Percentiles rank a stretch among this genome's conserved stretches.
These are phyloP conservation scores for Corniculantispora saksenae DNA, from an alignment of 2,329 filamentous ascomycete species.

Conservation along the genomic window DNA sequence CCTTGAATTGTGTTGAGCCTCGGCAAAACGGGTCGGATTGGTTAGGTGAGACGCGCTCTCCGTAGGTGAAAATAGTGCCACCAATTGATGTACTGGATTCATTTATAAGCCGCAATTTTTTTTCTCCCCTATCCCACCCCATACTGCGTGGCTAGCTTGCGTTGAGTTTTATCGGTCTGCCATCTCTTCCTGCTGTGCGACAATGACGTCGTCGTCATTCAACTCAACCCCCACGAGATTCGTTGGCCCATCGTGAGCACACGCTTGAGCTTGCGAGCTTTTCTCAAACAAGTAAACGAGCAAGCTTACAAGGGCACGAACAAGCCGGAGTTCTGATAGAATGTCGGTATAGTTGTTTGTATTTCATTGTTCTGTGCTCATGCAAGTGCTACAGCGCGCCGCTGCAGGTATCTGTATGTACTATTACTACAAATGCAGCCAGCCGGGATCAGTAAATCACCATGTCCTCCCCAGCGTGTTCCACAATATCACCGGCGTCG, in stretches of 20 bases:
- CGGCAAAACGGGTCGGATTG: neutral
- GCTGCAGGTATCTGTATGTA: neutral
- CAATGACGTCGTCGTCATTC: conserved; percentile 3
- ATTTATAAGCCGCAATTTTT: neutral
- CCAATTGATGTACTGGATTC: neutral
- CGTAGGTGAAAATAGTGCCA: neutral
- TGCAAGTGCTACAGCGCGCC: neutral
- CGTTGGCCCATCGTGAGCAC: too few relatives aligned
- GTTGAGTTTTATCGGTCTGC: neutral
- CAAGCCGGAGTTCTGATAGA: too few relatives aligned
- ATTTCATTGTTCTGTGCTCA: neutral
- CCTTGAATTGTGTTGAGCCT: neutral
- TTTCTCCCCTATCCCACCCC: neutral
- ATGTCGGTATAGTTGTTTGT: neutral
- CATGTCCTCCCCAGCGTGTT: conserved; percentile 85
- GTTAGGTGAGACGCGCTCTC: neutral
- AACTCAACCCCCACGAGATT: neutral
- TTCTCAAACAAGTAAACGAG: too few relatives aligned
- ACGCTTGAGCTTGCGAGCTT: too few relatives aligned
- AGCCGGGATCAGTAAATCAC: conserved; percentile 77
- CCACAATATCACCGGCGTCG: conserved; percentile 73
- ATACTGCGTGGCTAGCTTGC: too few relatives aligned
- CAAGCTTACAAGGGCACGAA: too few relatives aligned
- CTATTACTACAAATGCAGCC: neutral
- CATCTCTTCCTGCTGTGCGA: neutral